These are phyloP conservation scores for Verticillium isaacii DNA, from an alignment of 2,329 filamentous ascomycete species.

Conservation along the genomic window DNA sequence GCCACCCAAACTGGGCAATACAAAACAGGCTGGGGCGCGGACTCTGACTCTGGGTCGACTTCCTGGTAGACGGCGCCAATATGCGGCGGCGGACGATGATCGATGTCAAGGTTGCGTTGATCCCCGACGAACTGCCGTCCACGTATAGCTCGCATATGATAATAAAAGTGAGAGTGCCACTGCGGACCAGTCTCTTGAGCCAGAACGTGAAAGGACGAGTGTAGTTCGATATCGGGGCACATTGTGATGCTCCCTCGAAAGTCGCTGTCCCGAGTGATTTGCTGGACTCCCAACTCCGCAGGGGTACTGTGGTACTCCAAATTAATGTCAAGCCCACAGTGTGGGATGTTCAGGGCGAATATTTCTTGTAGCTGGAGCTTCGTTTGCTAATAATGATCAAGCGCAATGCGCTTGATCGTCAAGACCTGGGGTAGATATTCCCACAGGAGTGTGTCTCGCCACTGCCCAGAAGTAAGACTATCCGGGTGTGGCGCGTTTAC, in stretches of 20 bases:
- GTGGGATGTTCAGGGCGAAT: background rate
- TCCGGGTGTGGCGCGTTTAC: background rate
- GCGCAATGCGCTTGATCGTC: background rate
- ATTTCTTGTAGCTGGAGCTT: background rate
- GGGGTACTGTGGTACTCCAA: background rate
- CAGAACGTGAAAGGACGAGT: too few relatives aligned
- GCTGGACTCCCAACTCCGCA: background rate
- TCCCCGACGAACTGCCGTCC: background rate
- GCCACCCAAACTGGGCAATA: background rate
- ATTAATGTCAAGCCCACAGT: background rate
- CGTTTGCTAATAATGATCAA: background rate
- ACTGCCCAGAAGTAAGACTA: background rate
- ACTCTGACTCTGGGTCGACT: background rate
- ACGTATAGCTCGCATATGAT: background rate
- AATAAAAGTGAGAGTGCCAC: too few relatives aligned
- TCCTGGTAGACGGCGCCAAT: background rate
- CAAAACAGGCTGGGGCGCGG: background rate
- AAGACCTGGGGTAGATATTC: background rate
- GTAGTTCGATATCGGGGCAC: too few relatives aligned
- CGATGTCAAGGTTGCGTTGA: background rate
- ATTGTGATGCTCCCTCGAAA: background rate
- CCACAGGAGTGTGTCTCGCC: background rate
- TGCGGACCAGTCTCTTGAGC: too few relatives aligned
- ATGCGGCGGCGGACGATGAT: background rate
- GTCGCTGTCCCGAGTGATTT: background rate